Conservation (phyloP, 805 yeast genomes). For the Saccharomycopsis oosterbeekiorum region DNA sequence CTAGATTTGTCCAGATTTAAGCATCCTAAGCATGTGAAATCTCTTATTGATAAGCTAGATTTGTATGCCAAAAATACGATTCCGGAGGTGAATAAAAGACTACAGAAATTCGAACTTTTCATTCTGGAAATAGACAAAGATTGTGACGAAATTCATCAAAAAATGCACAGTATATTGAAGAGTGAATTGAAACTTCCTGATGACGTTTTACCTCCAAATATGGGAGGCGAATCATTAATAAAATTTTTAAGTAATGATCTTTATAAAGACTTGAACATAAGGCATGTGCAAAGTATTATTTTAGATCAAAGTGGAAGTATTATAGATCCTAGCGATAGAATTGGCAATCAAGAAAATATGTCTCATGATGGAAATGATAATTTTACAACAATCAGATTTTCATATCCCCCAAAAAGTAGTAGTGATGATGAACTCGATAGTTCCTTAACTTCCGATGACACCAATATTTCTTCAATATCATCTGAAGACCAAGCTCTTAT, state of each 20-base stretch:
- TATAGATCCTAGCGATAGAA: not conserved
- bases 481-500: not conserved
- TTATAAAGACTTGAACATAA: constrained; percentile 2
- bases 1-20: not conserved
- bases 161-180: not conserved
- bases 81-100: not conserved
- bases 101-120: not conserved
- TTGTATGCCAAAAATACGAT: not conserved
- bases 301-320: not conserved
- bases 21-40: not conserved
- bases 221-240: not conserved
- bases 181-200: not conserved
- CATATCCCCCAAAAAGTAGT: not conserved
- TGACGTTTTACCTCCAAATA: not conserved
- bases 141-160: not conserved
- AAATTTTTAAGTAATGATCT: not conserved
- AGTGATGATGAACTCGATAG: not conserved
- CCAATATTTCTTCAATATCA: not conserved
- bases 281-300: constrained; percentile 1
- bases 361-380: not conserved
- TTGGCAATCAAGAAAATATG: not conserved
- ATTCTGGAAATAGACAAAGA: not conserved
- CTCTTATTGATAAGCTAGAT: not conserved
- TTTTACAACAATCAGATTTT: not conserved
- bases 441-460: not conserved